phyloP scores from a whole-genome alignment of 768 basidiomycete species.

The Paxillus involutus region DNA sequence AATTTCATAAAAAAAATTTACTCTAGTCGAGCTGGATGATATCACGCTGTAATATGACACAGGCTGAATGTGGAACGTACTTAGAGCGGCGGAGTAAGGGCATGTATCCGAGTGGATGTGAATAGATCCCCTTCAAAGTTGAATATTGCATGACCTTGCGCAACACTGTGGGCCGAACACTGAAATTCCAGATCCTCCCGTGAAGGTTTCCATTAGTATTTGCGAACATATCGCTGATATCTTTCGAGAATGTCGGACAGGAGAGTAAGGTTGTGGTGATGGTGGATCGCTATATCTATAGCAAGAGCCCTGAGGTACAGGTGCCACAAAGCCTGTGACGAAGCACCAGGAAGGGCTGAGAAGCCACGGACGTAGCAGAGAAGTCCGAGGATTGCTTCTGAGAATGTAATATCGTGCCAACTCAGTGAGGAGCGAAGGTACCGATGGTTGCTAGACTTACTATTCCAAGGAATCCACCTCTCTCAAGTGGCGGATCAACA shows the following conservation, averaged over 20 bases:
- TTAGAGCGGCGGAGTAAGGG: constrained; percentile 23
- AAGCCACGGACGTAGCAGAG: constrained; percentile 33
- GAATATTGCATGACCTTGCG: constrained; percentile 1
- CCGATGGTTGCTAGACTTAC: constrained; percentile 9
- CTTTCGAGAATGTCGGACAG: background rate
- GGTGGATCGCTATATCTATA: constrained; percentile 20
- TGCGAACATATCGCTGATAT: background rate
- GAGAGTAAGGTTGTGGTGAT: constrained; percentile 11
- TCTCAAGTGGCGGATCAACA: constrained; percentile 17
- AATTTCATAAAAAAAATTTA: constrained; percentile 15
- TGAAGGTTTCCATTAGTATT: background rate
- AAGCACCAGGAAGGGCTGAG: constrained; percentile 20
- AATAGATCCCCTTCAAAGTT: background rate
- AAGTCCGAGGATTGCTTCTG: constrained; percentile 35
- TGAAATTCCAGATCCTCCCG: too few relatives aligned
- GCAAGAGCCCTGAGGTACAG: constrained; percentile 10
- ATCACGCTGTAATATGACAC: constrained; percentile 12
- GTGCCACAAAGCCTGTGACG: constrained; percentile 31
- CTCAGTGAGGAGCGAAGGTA: constrained; percentile 6
- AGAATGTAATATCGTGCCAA: constrained; percentile 28
- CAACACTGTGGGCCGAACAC: constrained; percentile 13
- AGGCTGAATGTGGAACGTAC: constrained; percentile 17
- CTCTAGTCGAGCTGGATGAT: constrained; percentile 6
- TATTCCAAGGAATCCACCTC: constrained; percentile 15
- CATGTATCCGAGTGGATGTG: constrained; percentile 14